Conservation (phyloP, 306 rosid genomes). For the Casuarina cunninghamiana region DNA sequence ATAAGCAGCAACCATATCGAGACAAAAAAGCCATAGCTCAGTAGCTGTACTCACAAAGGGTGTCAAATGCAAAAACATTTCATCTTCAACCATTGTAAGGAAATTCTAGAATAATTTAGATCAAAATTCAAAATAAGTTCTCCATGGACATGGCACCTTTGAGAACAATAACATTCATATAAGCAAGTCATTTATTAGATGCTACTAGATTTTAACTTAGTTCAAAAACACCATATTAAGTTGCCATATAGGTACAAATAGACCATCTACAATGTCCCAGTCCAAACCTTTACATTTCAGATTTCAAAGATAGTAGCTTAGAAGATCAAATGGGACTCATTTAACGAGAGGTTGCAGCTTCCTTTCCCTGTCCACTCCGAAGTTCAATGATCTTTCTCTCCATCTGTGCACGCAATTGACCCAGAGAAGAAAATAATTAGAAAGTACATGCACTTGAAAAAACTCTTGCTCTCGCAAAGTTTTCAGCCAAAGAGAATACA, state of each 20-base stretch:
- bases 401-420: slow-evolving; percentile 9
- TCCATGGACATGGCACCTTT: background rate
- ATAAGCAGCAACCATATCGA: background rate
- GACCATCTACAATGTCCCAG: background rate
- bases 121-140: background rate
- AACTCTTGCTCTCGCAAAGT: background rate
- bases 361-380: background rate
- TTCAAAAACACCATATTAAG: background rate
- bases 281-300: background rate
- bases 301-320: slow-evolving; percentile 12
- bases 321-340: slow-evolving; percentile 14
- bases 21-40: background rate
- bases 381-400: slow-evolving; percentile 10
- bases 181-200: background rate
- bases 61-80: background rate
- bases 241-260: background rate
- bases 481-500: slow-evolving; percentile 2
- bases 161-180: background rate
- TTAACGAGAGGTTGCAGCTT: background rate
- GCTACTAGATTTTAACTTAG: background rate
- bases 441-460: background rate
- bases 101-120: background rate
- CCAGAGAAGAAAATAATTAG: slow-evolving; percentile 1
- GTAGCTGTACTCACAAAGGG: background rate
- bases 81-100: background rate